Percentiles rank a stretch among this genome's conserved stretches.
phyloP scores from a whole-genome alignment of 805 yeast genomes.

The Saccharomycopsis babjevae region DNA sequence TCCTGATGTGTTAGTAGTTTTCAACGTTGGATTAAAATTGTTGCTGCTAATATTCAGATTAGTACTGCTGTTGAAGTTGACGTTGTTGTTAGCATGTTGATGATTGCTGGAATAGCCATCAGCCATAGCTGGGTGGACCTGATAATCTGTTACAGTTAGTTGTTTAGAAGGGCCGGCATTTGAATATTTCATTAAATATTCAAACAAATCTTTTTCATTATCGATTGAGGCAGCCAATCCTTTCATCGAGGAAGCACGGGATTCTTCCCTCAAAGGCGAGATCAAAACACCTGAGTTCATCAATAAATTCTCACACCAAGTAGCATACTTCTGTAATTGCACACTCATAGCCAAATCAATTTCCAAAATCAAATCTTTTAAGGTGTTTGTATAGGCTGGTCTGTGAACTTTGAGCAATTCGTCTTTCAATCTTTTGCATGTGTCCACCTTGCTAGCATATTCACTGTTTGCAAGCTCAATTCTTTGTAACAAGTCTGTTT shows the following conservation, averaged over 20 bases:
- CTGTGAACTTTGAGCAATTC: conserved; percentile 64
- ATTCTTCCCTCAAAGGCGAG: conserved; percentile 52
- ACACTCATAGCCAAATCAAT: conserved; percentile 83
- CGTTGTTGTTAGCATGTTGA: conserved; percentile 19
- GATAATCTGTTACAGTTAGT: conserved; percentile 60
- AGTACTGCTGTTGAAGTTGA: conserved; percentile 18
- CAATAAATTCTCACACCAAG: conserved; percentile 73
- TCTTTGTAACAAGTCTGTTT: conserved; percentile 75
- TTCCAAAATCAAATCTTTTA: conserved; percentile 73
- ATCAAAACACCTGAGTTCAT: conserved; percentile 80
- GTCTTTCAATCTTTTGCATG: conserved; percentile 62
- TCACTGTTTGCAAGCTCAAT: conserved; percentile 81
- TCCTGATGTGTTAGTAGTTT: background rate
- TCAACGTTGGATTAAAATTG: background rate
- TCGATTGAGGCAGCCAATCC: conserved; percentile 67
- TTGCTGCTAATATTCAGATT: background rate
- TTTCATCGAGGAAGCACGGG: conserved; percentile 58
- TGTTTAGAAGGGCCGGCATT: conserved; percentile 30
- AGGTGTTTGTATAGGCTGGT: conserved; percentile 61
- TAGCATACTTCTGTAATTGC: conserved; percentile 81
- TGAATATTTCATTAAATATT: conserved; percentile 45
- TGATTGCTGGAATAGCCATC: background rate
- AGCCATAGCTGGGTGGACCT: conserved; percentile 56
- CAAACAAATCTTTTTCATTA: conserved; percentile 73
- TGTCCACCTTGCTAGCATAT: conserved; percentile 64